These are phyloP conservation scores for Exophiala oligosperma DNA, from an alignment of 2,329 filamentous ascomycete species.

Conservation along the genomic window DNA sequence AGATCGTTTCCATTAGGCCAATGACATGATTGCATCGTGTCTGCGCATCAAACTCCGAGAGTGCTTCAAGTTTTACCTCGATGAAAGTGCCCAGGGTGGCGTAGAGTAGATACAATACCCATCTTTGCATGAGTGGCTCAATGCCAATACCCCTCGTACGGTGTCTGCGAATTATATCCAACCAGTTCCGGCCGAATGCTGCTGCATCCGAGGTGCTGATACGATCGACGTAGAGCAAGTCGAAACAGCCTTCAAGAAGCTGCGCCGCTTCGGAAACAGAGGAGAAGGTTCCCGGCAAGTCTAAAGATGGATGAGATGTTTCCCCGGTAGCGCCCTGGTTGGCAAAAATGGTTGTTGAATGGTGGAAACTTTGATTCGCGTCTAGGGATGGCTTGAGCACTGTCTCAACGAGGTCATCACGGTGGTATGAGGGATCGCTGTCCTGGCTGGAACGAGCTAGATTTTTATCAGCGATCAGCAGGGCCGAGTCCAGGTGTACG, in stretches of 20 bases:
- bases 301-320: background rate
- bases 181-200: background rate
- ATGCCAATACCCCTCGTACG: background rate
- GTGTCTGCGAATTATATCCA: background rate
- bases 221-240: background rate
- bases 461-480: background rate
- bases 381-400: background rate
- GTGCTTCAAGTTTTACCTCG: background rate
- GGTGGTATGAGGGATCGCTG: background rate
- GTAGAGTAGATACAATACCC: background rate
- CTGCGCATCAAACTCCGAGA: background rate
- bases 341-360: background rate
- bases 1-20: background rate
- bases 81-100: background rate
- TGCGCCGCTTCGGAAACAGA: background rate
- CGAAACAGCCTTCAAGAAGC: background rate
- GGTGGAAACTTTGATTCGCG: background rate
- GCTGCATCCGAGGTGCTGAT: background rate
- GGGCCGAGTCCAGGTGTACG: background rate
- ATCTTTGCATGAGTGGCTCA: background rate
- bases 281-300: background rate
- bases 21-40: background rate
- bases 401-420: background rate
- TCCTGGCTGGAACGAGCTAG: background rate
- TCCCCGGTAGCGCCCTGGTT: background rate